phyloP scores from a whole-genome alignment of 129 eudicot genomes.

The Smallanthus sonchifolius region DNA sequence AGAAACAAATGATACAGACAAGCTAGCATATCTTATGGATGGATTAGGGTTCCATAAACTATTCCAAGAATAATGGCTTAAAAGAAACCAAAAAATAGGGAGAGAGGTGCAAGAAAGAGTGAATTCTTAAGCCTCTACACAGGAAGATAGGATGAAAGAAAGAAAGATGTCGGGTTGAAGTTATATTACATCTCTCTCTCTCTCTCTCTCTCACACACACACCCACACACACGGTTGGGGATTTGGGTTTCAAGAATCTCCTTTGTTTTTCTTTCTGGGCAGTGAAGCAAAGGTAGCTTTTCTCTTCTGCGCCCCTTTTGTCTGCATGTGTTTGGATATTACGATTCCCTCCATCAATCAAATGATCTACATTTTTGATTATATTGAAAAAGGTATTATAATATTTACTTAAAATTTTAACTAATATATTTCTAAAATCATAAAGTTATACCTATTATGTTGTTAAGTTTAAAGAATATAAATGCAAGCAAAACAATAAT shows the following conservation, averaged over 20 bases:
- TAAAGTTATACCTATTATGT: no score
- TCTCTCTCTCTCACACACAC: not conserved
- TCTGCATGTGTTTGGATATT: slow-evolving; percentile 23
- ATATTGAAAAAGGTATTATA: no score
- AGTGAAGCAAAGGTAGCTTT: slow-evolving; percentile 23
- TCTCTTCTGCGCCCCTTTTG: slow-evolving; percentile 20
- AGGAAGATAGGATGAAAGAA: slow-evolving; percentile 3
- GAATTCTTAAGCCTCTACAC: not conserved
- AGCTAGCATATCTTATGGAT: not conserved
- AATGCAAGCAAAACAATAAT: no score
- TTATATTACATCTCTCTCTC: not conserved
- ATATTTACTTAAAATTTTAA: no score
- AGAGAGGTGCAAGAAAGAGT: slow-evolving; percentile 10
- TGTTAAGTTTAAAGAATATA: no score
- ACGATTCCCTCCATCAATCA: not conserved
- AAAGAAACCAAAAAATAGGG: not conserved
- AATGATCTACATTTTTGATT: no score
- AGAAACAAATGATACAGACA: no score
- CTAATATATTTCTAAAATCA: no score
- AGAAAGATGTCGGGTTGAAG: slow-evolving; percentile 13
- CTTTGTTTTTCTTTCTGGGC: slow-evolving; percentile 6
- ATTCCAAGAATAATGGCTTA: slow-evolving; percentile 4
- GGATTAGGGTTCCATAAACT: not conserved
- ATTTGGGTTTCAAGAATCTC: slow-evolving; percentile 1
- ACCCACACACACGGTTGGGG: not conserved